Percentiles rank a stretch among this genome's conserved stretches.
These are phyloP conservation scores for Diaporthe velutina DNA, from an alignment of 2,329 filamentous ascomycete genomes.

Conservation along the genomic window DNA sequence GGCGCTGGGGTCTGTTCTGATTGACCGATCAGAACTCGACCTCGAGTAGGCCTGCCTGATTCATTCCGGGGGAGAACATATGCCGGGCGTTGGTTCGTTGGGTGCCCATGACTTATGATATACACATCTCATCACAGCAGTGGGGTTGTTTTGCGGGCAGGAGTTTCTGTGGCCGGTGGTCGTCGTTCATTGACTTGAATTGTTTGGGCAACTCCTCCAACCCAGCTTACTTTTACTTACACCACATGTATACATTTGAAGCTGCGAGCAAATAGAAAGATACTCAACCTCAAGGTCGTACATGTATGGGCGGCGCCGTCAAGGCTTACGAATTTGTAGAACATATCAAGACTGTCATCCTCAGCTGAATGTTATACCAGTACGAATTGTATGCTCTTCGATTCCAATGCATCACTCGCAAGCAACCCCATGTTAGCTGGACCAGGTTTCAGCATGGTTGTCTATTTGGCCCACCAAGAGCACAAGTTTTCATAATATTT, in stretches of 20 bases:
- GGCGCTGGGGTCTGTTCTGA: conserved; percentile 39
- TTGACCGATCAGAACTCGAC: not conserved
- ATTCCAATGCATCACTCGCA: not conserved
- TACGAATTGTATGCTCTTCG: not conserved
- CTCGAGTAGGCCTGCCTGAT: not conserved
- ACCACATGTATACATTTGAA: conserved; percentile 24
- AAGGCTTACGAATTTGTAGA: not conserved
- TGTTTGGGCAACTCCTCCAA: not conserved
- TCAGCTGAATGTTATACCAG: not conserved
- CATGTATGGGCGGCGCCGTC: not conserved
- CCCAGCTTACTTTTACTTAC: conserved; percentile 30
- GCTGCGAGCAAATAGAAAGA: conserved; percentile 22
- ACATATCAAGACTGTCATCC: not conserved
- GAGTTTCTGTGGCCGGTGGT: conserved; percentile 31
- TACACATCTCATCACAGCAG: conserved; percentile 27
- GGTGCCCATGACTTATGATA: conserved; percentile 31
- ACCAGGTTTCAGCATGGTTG: not conserved
- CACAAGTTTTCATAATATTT: not conserved
- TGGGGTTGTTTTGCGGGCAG: conserved; percentile 22
- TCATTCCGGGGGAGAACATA: not conserved
- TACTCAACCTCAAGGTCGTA: conserved; percentile 21
- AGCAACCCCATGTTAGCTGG: not conserved
- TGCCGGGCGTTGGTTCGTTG: conserved; percentile 18
- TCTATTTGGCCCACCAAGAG: not conserved
- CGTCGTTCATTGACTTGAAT: conserved; percentile 28